A percentile compares a stretch with the other conserved stretches of the same genome.
These are phyloP conservation scores for Paramecium octaurelia DNA, from an alignment of 73 alveolate species.

Conservation along the genomic window DNA sequence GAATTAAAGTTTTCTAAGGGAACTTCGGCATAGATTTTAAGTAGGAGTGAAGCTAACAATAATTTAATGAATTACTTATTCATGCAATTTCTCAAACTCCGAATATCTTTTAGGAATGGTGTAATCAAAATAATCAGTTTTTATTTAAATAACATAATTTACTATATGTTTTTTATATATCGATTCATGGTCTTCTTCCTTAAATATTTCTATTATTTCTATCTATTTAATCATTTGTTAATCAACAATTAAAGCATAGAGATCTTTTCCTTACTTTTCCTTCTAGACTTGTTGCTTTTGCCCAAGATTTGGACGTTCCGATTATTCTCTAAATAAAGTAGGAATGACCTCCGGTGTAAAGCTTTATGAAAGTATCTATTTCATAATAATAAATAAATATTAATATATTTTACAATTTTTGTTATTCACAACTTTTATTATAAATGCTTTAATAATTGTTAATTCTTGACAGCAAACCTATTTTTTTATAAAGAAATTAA, in stretches of 20 bases:
- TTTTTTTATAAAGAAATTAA: neutral
- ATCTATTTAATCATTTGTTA: neutral
- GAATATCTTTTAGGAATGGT: slow-evolving; percentile 13
- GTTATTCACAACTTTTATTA: neutral
- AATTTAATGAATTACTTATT: neutral
- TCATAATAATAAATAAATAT: neutral
- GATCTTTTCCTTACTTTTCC: neutral
- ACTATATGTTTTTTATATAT: slow-evolving; percentile 31
- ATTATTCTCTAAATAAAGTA: neutral
- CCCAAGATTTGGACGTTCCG: neutral
- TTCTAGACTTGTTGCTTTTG: neutral
- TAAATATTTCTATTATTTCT: neutral
- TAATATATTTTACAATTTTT: neutral
- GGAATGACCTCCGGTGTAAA: neutral
- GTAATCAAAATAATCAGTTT: slow-evolving; percentile 40
- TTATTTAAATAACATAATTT: slow-evolving; percentile 7
- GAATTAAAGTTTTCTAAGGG: neutral
- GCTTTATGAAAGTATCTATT: neutral
- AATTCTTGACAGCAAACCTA: neutral
- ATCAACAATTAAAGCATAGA: neutral
- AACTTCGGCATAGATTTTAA: neutral
- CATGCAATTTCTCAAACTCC: slow-evolving; percentile 21
- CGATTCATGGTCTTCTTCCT: slow-evolving; percentile 1
- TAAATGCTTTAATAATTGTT: neutral
- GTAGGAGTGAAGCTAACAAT: neutral